A percentile compares a stretch with the other conserved stretches of the same genome.
Conservation (phyloP, 345 rosid genomes). For the Eucalyptus regnans region DNA sequence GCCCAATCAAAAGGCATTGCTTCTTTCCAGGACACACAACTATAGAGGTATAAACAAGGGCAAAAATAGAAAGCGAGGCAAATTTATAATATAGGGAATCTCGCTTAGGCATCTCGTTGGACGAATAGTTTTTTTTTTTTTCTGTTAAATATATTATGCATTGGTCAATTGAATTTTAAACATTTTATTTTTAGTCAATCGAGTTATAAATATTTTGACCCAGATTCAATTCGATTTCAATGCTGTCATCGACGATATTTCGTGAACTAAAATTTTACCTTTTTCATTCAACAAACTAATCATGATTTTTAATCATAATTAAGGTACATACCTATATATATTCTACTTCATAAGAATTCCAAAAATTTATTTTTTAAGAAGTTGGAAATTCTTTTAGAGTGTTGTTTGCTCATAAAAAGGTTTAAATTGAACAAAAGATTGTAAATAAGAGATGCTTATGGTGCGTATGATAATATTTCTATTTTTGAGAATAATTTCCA, state of each 20-base stretch:
- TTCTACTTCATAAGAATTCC: background rate
- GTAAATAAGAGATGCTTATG: no score
- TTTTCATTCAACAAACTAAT: background rate
- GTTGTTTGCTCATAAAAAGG: no score
- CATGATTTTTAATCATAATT: background rate
- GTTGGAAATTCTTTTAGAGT: background rate
- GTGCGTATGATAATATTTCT: no score
- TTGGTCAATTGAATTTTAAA: background rate
- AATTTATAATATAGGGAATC: background rate
- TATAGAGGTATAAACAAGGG: background rate
- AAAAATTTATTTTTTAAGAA: background rate
- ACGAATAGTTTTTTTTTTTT: background rate
- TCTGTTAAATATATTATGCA: background rate
- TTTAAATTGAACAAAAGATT: no score
- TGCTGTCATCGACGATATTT: background rate
- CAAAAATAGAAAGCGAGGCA: background rate
- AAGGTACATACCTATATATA: background rate
- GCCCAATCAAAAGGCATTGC: background rate
- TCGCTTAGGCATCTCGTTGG: background rate
- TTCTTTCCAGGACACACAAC: background rate
- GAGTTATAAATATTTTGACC: background rate
- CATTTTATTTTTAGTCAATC: background rate
- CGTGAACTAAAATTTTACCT: background rate
- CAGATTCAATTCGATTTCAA: accelerated
- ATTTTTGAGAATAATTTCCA: no score